These are phyloP conservation scores for Trametes pubescens DNA, from an alignment of 1,284 basidiomycete genomes.

Conservation along the genomic window DNA sequence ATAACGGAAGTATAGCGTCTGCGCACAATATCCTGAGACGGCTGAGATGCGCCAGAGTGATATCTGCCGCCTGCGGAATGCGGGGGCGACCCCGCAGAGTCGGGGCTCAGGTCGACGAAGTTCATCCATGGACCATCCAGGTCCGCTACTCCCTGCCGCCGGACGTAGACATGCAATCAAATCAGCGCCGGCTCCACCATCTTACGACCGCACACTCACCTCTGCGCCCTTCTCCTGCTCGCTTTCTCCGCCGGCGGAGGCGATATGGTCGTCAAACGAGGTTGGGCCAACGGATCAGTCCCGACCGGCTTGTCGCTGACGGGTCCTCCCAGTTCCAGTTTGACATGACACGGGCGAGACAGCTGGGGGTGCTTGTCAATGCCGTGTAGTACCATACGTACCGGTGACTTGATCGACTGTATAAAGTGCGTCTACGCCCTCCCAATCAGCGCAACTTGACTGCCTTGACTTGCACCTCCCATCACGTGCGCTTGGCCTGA, in stretches of 20 bases:
- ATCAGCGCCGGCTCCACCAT: background rate
- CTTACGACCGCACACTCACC: constrained; percentile 17
- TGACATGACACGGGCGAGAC: constrained; percentile 5
- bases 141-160: constrained; percentile 5
- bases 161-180: background rate
- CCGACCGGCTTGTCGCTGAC: background rate
- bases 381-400: constrained; percentile 5
- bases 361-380: constrained; percentile 1
- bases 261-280: constrained; percentile 4
- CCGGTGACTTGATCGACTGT: constrained; percentile 7
- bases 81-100: background rate
- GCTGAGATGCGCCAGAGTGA: background rate
- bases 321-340: background rate
- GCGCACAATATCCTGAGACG: too few species aligned
- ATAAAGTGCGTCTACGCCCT: constrained; percentile 6
- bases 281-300: constrained; percentile 9
- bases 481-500: constrained; percentile 3
- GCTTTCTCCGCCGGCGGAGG: constrained; percentile 17
- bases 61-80: constrained; percentile 1
- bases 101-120: background rate
- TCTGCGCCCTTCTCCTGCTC: background rate
- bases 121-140: background rate
- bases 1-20: background rate
- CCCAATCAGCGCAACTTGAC: constrained; percentile 13
- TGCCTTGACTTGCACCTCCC: background rate